Base-by-base conservation (phyloP, 2,329 filamentous ascomycete genomes). In the Ceratocystis huliohia region DNA sequence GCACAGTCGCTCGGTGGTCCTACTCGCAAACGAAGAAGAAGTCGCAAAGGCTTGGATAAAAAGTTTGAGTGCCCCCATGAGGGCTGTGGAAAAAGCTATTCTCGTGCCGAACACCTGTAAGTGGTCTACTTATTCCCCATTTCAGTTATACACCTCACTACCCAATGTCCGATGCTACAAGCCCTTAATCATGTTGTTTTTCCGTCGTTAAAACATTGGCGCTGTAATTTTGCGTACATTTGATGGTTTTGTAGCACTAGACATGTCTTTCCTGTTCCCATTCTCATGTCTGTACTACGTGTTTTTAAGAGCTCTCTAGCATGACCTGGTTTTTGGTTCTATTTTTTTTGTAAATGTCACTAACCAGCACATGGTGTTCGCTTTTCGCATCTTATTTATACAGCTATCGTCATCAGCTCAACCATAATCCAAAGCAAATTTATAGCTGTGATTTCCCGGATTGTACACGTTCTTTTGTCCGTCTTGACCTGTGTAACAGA, bases 51-150 rank as follows among this genome's bases (percentile, higher is more conserved):
- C 2, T 77, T 90, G 50, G 88, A 91, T 74, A 92, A 91, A 77
- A 85, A 86, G 72, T 93, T 91, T 70, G 87, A 89, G 72, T 99
- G 94, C 74, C 87, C 88, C 4, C 85, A 91, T 68, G 86, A 89
- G 70, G 90, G 88, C 48, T 99, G 94, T 72, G 92, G 91, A 50
- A 99, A 96, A 80, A 95, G 88, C 74, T 99, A 99, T 75, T 96
- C 93, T 30, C 84, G 94, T 74, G 93, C 94, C 7, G 94, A 97
- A 77, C 94, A 99, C 79, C 80, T 99, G 78, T 96, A 84, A 81
- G 81, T 79, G 37, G 48, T 33, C 13, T 41, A 59, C 56, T 10
- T 20, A 22, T 37, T 57, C 56, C 13, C 56, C 56, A 59, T 59
- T 30, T 37, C 30, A 33, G 22, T 8, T 59, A 17, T n/a, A 59